Base-by-base conservation (phyloP, 73 alveolate genomes). In the Tetrahymena elliotti region DNA sequence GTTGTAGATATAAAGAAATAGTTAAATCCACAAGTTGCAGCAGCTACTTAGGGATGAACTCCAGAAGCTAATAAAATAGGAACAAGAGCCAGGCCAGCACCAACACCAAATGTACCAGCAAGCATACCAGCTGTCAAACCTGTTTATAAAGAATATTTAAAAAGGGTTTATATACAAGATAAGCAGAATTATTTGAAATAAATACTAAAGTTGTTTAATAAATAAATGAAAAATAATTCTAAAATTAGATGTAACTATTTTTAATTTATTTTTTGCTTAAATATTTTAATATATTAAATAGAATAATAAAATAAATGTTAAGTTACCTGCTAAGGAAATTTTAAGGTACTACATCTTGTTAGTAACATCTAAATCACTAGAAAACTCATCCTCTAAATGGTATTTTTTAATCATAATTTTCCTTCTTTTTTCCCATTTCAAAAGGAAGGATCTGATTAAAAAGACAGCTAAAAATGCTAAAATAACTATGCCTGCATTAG, bases 41-140 rank as follows among this genome's bases (percentile, higher is more conserved):
- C 96, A 24, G 94, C 96, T 37, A 83, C 96, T 94, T 93, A 83
- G 15, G 96, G 94, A 38, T 83, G 92, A 39, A 94, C 84, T 83
- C 93, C 93, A 7, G 38, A 35, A 24, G 68, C 52, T 54, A 93
- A 36, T 93, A 53, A 68, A 82, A 93, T 33, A 0, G 96, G 47
- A 18, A 93, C 96, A 36, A 93, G 41, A 68, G 92, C 92, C 2
- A 93, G 20, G 6, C 96, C 96, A 2, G 93, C 96, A 10, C 96
- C 96, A 52, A 93, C 92, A 53, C 96, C 96, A 22, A 93, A 22
- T 16, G 92, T 37, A 24, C 96, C 96, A 37, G 96, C 54, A 0
- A n/a, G 31, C 35, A 31, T 68, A 9, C 88, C 88, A 68, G 88
- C 88, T 1, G 38, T 9, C 34, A 68, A 31, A 27, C 88, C 88